Percentiles rank a stretch among this genome's conserved stretches.
phyloP scores from a whole-genome alignment of 257 asterid species.

The Nicotiana otophora region DNA sequence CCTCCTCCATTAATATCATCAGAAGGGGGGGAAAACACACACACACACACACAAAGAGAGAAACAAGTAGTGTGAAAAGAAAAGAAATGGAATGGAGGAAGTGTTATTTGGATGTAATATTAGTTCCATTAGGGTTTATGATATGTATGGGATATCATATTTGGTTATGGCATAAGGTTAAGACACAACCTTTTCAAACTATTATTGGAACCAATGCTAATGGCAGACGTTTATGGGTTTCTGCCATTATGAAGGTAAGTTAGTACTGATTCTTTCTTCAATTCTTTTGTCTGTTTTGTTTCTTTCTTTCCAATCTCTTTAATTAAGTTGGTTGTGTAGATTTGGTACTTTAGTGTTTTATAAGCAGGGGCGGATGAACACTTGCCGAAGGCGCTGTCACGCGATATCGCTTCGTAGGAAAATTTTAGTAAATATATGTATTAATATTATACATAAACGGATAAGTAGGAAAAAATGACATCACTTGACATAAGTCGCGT shows the following conservation, averaged over 20 bases:
- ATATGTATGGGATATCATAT: conserved; percentile 55
- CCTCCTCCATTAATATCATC: not conserved
- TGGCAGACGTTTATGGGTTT: conserved; percentile 81
- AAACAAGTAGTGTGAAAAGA: not conserved
- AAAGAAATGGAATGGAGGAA: conserved; percentile 78
- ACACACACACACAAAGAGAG: not conserved
- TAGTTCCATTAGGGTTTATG: conserved; percentile 60
- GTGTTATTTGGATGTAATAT: conserved; percentile 63
- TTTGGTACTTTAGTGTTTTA: too few species aligned
- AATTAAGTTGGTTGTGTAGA: too few species aligned
- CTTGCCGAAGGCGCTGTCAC: too few species aligned
- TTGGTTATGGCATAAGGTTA: conserved; percentile 69
- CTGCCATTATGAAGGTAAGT: conserved; percentile 79
- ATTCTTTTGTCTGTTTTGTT: too few species aligned
- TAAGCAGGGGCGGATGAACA: too few species aligned
- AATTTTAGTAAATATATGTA: too few species aligned
- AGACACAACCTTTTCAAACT: conserved; percentile 62
- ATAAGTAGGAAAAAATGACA: too few species aligned
- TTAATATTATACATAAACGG: too few species aligned
- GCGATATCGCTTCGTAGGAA: too few species aligned
- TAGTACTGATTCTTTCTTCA: not conserved
- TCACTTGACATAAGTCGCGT: too few species aligned
- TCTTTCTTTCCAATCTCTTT: too few species aligned
- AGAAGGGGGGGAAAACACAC: not conserved
- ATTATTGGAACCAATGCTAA: conserved; percentile 68